Evolutionary conservation across 1,284 basidiomycete genomes (phyloP), one percentile per base, ranked within the genome.

Genomic region (Schizopora paradoxa): DNA sequence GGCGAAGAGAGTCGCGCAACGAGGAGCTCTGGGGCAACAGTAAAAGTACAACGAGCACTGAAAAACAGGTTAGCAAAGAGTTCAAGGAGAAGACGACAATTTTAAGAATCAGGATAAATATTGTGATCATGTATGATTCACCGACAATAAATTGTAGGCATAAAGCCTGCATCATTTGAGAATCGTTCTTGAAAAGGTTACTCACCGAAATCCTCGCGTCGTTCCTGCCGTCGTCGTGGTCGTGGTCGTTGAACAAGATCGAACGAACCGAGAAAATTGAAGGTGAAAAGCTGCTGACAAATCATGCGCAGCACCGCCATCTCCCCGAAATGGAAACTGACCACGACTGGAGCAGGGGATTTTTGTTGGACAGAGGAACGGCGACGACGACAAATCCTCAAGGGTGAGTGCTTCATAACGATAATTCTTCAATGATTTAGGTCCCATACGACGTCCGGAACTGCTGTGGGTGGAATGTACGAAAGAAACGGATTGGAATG

Each of bases 141-240:
- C 70, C 66, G 78, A 82, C 78, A 83, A 82, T 80, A 82, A 82
- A 82, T 82, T 72, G 46, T 61, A 67, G 68, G 67, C 61, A 49
- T 56, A 55, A 23, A 65, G 65, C 69, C 68, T 47, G 49, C 72
- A 81, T 80, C 77, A 75, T 69, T 42, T 33, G 32, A 18, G 42
- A 23, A 44, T 35, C 11, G 16, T 22, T 19, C 25, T 18, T 29
- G 25, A 18, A 14, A 49, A 45, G 5, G 31, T 2, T 4, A 53
- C 52, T 56, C 49, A 55, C 55, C 44, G 34, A 45, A 38, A 47
- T n/a, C n/a, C n/a, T n/a, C n/a, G n/a, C n/a, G n/a, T n/a, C n/a
- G n/a, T n/a, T n/a, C n/a, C n/a, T n/a, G n/a, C n/a, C n/a, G n/a
- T n/a, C n/a, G n/a, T n/a, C n/a, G n/a, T n/a, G n/a, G n/a, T n/a